Percentiles rank a stretch among this genome's conserved stretches.
Evolutionary conservation across 83 land plant genomes (phyloP).

Genomic region (Diphasiastrum complanatum): DNA sequence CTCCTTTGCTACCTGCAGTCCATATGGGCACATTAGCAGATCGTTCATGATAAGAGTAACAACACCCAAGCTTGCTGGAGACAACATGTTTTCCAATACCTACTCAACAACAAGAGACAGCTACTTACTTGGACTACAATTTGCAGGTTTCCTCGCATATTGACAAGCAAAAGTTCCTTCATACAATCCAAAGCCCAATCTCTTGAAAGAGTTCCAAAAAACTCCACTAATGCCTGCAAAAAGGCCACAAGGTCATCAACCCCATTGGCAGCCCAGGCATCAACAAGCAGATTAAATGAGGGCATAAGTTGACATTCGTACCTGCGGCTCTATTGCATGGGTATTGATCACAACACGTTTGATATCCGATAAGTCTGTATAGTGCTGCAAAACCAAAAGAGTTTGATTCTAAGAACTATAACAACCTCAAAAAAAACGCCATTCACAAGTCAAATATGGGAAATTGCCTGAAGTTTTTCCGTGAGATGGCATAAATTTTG

Average conservation of each 20-base stretch:
- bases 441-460: no score
- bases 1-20: constrained; percentile 79
- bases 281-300: no score
- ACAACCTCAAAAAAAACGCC: no score
- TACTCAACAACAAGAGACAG: constrained; percentile 2
- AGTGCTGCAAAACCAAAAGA: constrained; percentile 55
- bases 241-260: neutral
- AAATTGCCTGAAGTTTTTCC: no score
- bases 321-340: constrained; percentile 99
- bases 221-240: constrained; percentile 83
- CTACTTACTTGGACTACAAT: constrained; percentile 91
- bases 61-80: neutral
- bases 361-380: constrained; percentile 80
- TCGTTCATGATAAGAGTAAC: neutral
- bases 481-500: no score
- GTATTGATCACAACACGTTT: constrained; percentile 96
- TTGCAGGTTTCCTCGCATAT: constrained; percentile 93
- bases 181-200: constrained; percentile 99
- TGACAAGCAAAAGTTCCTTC: constrained; percentile 91
- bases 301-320: no score
- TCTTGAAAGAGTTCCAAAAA: constrained; percentile 89
- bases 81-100: neutral
- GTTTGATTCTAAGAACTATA: no score
- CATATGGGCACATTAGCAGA: neutral
- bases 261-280: no score